phyloP scores from a whole-genome alignment of 202 grass and related monocot species.

The Cymbopogon flexuosus region DNA sequence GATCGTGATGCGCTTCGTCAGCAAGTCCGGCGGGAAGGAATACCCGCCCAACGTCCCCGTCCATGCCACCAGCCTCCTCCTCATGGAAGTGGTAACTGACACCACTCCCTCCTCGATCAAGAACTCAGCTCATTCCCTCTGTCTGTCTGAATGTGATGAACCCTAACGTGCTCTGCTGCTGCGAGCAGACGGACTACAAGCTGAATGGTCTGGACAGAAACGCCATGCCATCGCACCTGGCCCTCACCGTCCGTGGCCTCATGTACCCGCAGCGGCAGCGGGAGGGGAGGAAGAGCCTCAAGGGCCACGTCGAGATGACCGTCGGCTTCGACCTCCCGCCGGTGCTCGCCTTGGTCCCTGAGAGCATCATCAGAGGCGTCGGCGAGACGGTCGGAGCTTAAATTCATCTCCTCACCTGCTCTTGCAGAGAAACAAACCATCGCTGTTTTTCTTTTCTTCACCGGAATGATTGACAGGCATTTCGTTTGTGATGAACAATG shows the following conservation, averaged over 20 bases:
- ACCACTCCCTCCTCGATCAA: background rate
- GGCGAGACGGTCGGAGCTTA: slow-evolving; percentile 45
- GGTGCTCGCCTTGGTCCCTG: slow-evolving; percentile 57
- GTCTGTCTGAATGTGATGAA: background rate
- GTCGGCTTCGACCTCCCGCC: slow-evolving; percentile 75
- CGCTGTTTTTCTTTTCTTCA: background rate
- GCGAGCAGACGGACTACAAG: slow-evolving; percentile 65
- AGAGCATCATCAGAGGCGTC: slow-evolving; percentile 59
- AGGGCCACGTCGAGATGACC: slow-evolving; percentile 69
- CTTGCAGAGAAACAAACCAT: background rate
- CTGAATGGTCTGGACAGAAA: slow-evolving; percentile 58
- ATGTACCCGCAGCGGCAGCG: slow-evolving; percentile 72
- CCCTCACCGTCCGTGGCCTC: slow-evolving; percentile 56
- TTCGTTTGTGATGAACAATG: background rate
- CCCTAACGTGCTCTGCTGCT: background rate
- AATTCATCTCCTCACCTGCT: background rate
- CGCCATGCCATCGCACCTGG: slow-evolving; percentile 56
- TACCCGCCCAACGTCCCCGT: slow-evolving; percentile 65
- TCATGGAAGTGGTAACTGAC: slow-evolving; percentile 56
- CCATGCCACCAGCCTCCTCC: slow-evolving; percentile 52
- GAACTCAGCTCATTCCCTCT: background rate
- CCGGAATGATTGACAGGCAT: background rate
- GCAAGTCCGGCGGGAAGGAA: slow-evolving; percentile 55
- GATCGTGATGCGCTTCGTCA: slow-evolving; percentile 59
- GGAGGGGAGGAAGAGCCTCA: slow-evolving; percentile 43